These are phyloP conservation scores for Bolboschoenus planiculmis DNA, from an alignment of 176 grass and related monocot species.

Conservation along the genomic window DNA sequence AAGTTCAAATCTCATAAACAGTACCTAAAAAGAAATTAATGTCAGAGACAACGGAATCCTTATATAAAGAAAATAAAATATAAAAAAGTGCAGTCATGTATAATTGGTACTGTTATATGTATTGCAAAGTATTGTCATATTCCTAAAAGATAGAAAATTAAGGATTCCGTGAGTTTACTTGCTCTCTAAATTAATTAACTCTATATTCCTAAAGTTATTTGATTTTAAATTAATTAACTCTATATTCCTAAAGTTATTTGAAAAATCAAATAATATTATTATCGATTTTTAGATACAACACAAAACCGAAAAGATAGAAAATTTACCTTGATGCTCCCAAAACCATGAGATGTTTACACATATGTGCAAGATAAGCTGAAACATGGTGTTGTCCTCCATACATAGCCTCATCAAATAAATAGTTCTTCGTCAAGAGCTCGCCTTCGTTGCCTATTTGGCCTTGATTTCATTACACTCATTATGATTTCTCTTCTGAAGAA, in stretches of 20 bases:
- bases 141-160: too few species aligned
- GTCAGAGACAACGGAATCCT: too few species aligned
- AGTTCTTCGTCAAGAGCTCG: slow-evolving; percentile 21
- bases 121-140: not conserved
- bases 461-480: not conserved
- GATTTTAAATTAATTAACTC: not conserved
- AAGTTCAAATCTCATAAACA: not conserved
- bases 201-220: too few species aligned
- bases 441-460: slow-evolving; percentile 24
- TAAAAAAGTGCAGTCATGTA: too few species aligned
- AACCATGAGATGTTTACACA: not conserved
- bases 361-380: slow-evolving; percentile 4
- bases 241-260: not conserved
- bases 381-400: slow-evolving; percentile 28
- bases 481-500: not conserved
- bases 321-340: not conserved
- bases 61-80: too few species aligned
- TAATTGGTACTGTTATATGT: not conserved
- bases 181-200: too few species aligned
- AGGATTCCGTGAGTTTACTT: too few species aligned
- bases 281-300: not conserved
- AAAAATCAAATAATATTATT: not conserved
- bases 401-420: slow-evolving; percentile 25
- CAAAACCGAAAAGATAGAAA: not conserved
- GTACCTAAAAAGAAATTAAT: too few species aligned